Percentiles rank a stretch among this genome's conserved stretches.
Evolutionary conservation across 345 rosid genomes (phyloP).

Genomic region (Acer negundo): DNA sequence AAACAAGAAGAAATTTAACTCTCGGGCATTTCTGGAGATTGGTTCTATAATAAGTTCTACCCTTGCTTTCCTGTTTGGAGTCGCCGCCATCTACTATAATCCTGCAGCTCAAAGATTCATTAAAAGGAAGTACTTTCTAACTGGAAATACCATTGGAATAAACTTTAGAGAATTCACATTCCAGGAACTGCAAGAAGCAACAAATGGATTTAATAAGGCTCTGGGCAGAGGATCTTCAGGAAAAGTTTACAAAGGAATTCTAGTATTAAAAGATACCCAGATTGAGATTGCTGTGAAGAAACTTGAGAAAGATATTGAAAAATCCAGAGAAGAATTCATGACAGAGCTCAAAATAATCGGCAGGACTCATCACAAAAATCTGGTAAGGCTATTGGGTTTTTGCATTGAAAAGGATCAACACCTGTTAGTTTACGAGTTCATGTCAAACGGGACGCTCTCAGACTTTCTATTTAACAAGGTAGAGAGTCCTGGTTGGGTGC

Average conservation of each 20-base stretch:
- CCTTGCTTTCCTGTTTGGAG: slow-evolving; percentile 27
- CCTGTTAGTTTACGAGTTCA: slow-evolving; percentile 33
- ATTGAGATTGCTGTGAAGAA: slow-evolving; percentile 32
- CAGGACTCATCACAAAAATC: slow-evolving; percentile 31
- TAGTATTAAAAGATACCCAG: slow-evolving; percentile 11
- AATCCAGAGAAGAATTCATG: slow-evolving; percentile 25
- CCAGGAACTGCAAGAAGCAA: slow-evolving; percentile 25
- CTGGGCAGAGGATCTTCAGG: slow-evolving; percentile 37
- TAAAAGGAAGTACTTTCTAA: not conserved
- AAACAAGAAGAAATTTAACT: slow-evolving; percentile 2
- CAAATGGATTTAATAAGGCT: slow-evolving; percentile 25
- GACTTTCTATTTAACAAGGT: slow-evolving; percentile 17
- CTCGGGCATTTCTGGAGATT: slow-evolving; percentile 10
- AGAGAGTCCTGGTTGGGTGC: slow-evolving; percentile 26
- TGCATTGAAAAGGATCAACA: slow-evolving; percentile 26
- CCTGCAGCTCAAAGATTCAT: slow-evolving; percentile 19
- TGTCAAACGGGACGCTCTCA: slow-evolving; percentile 30
- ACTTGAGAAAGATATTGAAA: slow-evolving; percentile 28
- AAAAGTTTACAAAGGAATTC: slow-evolving; percentile 30
- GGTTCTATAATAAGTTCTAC: slow-evolving; percentile 20
- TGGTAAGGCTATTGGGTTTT: slow-evolving; percentile 34
- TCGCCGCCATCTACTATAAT: slow-evolving; percentile 23
- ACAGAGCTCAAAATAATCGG: slow-evolving; percentile 37
- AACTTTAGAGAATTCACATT: slow-evolving; percentile 33
- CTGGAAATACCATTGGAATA: slow-evolving; percentile 20